Conservation (phyloP, 2,329 filamentous ascomycete genomes). For the Helotiales sp. region DNA sequence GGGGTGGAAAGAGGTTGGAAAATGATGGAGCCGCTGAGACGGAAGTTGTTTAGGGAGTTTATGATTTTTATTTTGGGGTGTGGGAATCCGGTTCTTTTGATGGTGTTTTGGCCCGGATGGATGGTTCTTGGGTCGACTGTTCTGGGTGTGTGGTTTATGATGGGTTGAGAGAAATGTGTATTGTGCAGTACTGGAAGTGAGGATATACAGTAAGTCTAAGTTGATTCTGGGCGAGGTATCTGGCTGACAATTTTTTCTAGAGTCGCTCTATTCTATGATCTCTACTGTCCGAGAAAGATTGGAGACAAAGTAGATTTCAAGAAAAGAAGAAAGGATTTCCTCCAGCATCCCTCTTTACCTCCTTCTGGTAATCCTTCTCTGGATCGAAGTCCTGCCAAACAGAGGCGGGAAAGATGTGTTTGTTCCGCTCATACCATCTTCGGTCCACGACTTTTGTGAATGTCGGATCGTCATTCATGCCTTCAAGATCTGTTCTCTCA, state of each 20-base stretch:
- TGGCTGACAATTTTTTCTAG: not conserved
- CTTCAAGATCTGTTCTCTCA: slow-evolving; percentile 59
- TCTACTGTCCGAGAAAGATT: not conserved
- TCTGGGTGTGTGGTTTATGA: slow-evolving; percentile 16
- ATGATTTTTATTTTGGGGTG: slow-evolving; percentile 31
- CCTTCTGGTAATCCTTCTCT: slow-evolving; percentile 77
- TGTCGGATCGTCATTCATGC: slow-evolving; percentile 72
- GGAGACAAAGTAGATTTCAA: slow-evolving; percentile 22
- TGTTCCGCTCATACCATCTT: slow-evolving; percentile 95
- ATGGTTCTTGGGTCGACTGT: slow-evolving; percentile 25
- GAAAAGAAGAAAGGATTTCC: slow-evolving; percentile 94
- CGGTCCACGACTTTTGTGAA: slow-evolving; percentile 94
- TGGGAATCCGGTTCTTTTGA: slow-evolving; percentile 28
- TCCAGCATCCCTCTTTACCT: slow-evolving; percentile 77
- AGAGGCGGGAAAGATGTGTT: slow-evolving; percentile 96
- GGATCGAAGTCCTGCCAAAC: slow-evolving; percentile 95
- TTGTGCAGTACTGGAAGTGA: not conserved
- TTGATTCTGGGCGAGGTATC: not conserved
- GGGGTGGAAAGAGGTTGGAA: slow-evolving; percentile 19
- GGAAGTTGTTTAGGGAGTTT: slow-evolving; percentile 31
- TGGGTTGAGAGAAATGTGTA: slow-evolving; percentile 15
- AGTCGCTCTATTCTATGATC: not conserved
- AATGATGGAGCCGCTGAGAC: slow-evolving; percentile 21
- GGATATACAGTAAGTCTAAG: not conserved
- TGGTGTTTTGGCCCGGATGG: slow-evolving; percentile 37